Base-by-base conservation (phyloP, 176 grass and related monocot species). In the Elaeis guineensis region DNA sequence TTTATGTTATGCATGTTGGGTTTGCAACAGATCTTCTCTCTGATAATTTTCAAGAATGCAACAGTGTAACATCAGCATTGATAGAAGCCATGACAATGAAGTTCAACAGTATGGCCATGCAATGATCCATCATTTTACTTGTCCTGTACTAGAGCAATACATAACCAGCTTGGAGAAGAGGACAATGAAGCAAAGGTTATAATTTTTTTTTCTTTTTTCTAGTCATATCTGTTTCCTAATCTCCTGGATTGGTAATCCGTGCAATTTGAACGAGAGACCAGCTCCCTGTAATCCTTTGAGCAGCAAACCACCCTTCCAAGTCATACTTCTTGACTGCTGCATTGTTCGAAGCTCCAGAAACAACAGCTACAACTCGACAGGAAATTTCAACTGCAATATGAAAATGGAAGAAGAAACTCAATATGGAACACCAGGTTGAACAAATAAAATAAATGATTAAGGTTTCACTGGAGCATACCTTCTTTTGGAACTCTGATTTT, bases 231-330 rank as follows among this genome's bases (percentile, higher is more conserved):
- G 32, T 89, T 98, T 61, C 84, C 93, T 75, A 98, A 73, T 59
- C 80, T 86, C 67, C 87, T 81, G 44, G 93, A 83, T 71, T 98
- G 93, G 72, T 78, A 98, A 19, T 98, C 93, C 8, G 93, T 98
- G 69, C 84, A 98, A 51, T 98, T 98, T 61, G 87, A 98, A 75
- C 87, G 89, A 5, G 84, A 92, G 5, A 98, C 93, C 2, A 92
- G 63, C 66, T 98, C 93, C 80, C 87, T 83, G 67, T 61, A 98
- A 3, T 73, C 86, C 58, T 91, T 98, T 62, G 87, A 85, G 84
- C 78, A 16, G 87, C 87, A 78, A 97, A 97, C 93, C 87, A 97
- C n/a, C 79, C 93, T 80, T 97, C 87, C 16, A 97, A 77, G 71
- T 97, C 93, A 54, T 91, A 97, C 32, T 97, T 97, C 59, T 97